Conservation (phyloP, 2,329 filamentous ascomycete species). For the Fonsecaea multimorphosa region DNA sequence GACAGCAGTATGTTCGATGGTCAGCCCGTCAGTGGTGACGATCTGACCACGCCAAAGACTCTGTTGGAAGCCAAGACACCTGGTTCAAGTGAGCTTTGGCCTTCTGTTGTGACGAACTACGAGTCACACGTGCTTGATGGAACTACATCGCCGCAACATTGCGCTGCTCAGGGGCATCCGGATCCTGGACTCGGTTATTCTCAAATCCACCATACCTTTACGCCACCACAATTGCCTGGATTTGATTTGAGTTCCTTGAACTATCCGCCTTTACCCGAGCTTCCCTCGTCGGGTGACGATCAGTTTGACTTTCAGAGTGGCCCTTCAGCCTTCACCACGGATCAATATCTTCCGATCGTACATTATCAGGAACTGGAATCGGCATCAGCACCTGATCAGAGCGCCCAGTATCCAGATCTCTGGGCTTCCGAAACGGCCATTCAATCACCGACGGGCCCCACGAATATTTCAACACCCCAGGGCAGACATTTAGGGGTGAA, state of each 20-base stretch:
- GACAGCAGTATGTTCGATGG: constrained; percentile 12
- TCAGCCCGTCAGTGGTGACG: constrained; percentile 4
- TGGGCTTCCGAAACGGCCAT: constrained; percentile 1
- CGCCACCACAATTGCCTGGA: constrained; percentile 1
- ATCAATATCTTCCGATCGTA: background rate
- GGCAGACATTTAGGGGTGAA: constrained; percentile 13
- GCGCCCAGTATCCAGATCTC: constrained; percentile 3
- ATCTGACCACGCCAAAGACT: constrained; percentile 14
- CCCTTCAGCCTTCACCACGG: background rate
- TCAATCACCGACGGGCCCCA: background rate
- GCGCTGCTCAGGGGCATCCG: background rate
- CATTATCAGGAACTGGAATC: constrained; percentile 1
- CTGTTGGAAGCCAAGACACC: constrained; percentile 13
- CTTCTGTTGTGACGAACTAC: background rate
- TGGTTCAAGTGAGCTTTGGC: background rate
- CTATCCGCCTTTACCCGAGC: constrained; percentile 22
- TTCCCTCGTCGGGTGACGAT: constrained; percentile 7
- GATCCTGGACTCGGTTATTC: background rate
- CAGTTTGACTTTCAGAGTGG: background rate
- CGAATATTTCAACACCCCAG: background rate
- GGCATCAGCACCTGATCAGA: background rate
- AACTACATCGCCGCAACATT: background rate
- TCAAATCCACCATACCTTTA: constrained; percentile 5
- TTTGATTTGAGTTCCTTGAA: background rate
- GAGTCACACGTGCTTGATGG: background rate